phyloP scores from a whole-genome alignment of 2,329 filamentous ascomycete species.

The Ceratocystis lukuohia region DNA sequence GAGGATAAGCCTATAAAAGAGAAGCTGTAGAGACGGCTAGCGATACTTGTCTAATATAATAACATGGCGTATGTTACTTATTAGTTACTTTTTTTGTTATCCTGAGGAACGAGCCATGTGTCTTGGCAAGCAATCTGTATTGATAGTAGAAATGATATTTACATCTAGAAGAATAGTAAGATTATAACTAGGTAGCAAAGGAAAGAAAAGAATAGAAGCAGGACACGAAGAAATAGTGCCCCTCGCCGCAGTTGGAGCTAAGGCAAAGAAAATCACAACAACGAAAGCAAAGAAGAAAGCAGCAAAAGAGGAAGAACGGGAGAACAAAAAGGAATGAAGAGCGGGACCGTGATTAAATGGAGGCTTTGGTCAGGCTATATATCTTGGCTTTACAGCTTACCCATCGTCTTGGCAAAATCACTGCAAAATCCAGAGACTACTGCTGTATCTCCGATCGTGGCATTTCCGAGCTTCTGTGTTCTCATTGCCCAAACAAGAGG shows the following conservation, averaged over 20 bases:
- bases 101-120: too few relatives aligned
- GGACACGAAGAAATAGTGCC: background rate
- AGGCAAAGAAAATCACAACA: background rate
- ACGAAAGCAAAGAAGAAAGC: background rate
- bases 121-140: too few relatives aligned
- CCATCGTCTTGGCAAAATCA: slow-evolving; percentile 11
- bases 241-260: background rate
- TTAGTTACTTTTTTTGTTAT: too few relatives aligned
- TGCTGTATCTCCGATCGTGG: background rate
- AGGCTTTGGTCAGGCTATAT: background rate
- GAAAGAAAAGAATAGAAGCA: background rate
- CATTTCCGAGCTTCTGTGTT: background rate
- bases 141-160: background rate
- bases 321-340: background rate
- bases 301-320: background rate
- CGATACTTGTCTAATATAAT: background rate
- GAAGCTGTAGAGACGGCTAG: background rate
- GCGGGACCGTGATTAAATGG: background rate
- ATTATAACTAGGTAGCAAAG: background rate
- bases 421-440: background rate
- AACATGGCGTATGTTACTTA: background rate
- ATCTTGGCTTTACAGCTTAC: background rate
- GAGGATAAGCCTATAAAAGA: slow-evolving; percentile 7
- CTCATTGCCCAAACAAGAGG: slow-evolving; percentile 10
- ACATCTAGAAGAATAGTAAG: background rate